Conservation (phyloP, 306 rosid species). For the Malus sieversii region DNA sequence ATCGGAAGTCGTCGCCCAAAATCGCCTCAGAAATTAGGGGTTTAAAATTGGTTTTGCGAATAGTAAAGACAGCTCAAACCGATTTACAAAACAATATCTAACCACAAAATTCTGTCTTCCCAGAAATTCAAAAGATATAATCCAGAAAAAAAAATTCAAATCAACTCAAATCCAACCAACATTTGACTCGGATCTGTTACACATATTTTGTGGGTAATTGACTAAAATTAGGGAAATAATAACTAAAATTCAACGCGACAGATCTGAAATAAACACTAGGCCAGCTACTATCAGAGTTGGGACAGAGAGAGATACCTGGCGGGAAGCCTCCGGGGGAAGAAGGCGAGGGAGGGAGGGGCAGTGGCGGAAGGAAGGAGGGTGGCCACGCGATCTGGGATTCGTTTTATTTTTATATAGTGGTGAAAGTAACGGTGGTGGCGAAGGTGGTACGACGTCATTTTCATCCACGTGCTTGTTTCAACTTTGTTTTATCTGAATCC, state of each 20-base stretch:
- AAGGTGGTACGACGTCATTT: not conserved
- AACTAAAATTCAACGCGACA: not conserved
- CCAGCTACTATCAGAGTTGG: not conserved
- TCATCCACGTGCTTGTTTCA: not conserved
- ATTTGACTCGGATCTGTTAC: conserved; percentile 24
- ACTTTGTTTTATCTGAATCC: not conserved
- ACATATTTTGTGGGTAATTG: not conserved
- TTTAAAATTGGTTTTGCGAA: not conserved
- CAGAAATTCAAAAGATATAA: not conserved
- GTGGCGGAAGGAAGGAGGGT: conserved; percentile 25
- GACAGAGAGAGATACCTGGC: conserved; percentile 20
- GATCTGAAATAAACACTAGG: not conserved
- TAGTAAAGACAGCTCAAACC: not conserved
- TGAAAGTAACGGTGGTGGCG: not conserved
- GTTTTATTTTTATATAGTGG: too few relatives aligned
- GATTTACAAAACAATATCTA: not conserved
- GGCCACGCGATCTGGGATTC: not conserved
- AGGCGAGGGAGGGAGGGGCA: conserved; percentile 23
- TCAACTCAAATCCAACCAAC: not conserved
- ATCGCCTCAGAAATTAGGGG: not conserved
- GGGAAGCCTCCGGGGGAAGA: conserved; percentile 8
- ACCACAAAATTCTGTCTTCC: not conserved
- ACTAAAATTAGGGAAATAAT: not conserved
- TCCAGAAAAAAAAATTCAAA: not conserved
- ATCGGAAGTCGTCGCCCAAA: not conserved